Conservation (phyloP, 176 grass and related monocot species). For the Bonia amplexicaulis region DNA sequence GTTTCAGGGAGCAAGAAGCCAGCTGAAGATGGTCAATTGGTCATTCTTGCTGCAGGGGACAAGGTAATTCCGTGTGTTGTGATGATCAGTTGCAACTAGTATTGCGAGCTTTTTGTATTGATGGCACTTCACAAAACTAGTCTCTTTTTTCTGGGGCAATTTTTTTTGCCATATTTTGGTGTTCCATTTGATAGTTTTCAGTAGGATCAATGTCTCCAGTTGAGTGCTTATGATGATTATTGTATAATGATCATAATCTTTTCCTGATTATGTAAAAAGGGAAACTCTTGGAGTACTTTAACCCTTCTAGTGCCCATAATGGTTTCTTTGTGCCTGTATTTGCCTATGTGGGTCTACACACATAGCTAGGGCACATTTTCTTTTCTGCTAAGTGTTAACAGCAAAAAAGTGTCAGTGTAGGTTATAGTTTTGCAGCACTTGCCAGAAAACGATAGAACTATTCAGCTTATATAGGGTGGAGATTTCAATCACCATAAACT, state of each 20-base stretch:
- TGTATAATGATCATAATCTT: not conserved
- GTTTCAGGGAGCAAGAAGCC: conserved; percentile 99
- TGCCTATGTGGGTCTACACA: not conserved
- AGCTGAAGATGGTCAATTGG: conserved; percentile 97
- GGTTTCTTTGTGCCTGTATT: not conserved
- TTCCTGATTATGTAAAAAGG: not conserved
- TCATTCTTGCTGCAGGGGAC: conserved; percentile 97
- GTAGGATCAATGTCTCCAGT: not conserved
- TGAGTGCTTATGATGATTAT: not conserved
- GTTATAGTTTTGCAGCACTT: not conserved
- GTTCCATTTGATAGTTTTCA: not conserved
- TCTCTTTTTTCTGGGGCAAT: not conserved
- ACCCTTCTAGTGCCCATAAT: conserved; percentile 6
- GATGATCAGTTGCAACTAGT: not conserved
- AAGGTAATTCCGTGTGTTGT: conserved; percentile 50
- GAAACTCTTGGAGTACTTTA: not conserved
- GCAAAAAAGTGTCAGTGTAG: not conserved
- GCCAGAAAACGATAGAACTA: not conserved
- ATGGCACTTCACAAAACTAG: not conserved
- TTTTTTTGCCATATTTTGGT: not conserved
- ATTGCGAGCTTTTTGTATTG: not conserved
- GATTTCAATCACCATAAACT: not conserved
- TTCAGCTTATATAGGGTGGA: not conserved
- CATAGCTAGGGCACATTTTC: not conserved
- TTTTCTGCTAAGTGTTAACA: not conserved